Percentiles rank a stretch among this genome's conserved stretches.
Conservation (phyloP, 805 yeast species). For the Yarrowia sp. region DNA sequence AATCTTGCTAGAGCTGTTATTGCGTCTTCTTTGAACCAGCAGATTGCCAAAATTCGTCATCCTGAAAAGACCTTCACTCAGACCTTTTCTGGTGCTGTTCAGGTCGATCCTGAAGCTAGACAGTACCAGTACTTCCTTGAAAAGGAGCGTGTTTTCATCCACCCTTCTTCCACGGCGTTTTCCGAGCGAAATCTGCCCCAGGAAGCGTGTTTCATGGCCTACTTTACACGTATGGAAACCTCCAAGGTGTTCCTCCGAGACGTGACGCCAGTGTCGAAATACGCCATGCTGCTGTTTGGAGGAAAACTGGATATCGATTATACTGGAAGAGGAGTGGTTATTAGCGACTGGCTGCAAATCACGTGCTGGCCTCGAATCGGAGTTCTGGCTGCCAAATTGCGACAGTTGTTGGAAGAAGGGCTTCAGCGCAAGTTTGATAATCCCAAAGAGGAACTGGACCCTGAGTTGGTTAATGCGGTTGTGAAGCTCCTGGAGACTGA, state of each 20-base stretch:
- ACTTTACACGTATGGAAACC: conserved; percentile 55
- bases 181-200: conserved; percentile 43
- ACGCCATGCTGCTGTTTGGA: conserved; percentile 77
- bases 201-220: conserved; percentile 53
- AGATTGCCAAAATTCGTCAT: conserved; percentile 70
- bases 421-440: conserved; percentile 58
- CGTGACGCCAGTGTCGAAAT: conserved; percentile 72
- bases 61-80: conserved; percentile 77
- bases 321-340: conserved; percentile 71
- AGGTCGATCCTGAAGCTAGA: conserved; percentile 78
- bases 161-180: conserved; percentile 80
- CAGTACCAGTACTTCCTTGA: conserved; percentile 69
- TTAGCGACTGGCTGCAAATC: conserved; percentile 87
- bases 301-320: conserved; percentile 48
- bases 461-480: conserved; percentile 8
- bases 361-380: conserved; percentile 94
- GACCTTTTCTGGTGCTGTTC: conserved; percentile 74
- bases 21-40: conserved; percentile 81
- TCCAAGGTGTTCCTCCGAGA: conserved; percentile 67
- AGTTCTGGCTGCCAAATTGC: conserved; percentile 68
- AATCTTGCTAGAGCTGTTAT: conserved; percentile 61
- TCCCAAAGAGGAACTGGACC: conserved; percentile 40
- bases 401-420: conserved; percentile 62
- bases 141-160: conserved; percentile 64
- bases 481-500: conserved; percentile 2